A percentile compares a stretch with the other conserved stretches of the same genome.
Conservation (phyloP, 2,329 filamentous ascomycete species). For the Thielaviopsis ethacetica region DNA sequence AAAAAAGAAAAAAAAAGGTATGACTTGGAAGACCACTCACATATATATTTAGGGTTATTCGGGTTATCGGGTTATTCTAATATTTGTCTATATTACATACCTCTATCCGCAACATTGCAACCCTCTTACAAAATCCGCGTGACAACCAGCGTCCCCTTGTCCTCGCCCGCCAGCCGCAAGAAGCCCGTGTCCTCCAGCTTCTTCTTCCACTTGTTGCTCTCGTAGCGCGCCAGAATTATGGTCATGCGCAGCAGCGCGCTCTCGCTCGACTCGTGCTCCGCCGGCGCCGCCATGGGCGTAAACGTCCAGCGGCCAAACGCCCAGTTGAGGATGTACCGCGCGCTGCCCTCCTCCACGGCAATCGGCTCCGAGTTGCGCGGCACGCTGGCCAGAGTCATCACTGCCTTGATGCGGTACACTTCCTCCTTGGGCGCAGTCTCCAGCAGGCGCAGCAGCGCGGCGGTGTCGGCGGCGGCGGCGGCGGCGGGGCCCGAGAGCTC, state of each 20-base stretch:
- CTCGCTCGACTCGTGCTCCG: conserved; percentile 38
- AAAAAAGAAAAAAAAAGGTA: too few species aligned
- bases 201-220: conserved; percentile 64
- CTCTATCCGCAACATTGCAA: neutral
- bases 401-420: conserved; percentile 83
- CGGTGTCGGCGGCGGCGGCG: conserved; percentile 32
- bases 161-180: conserved; percentile 30
- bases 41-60: too few species aligned
- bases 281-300: conserved; percentile 35
- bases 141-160: conserved; percentile 34
- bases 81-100: neutral
- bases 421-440: conserved; percentile 73
- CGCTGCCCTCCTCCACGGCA: conserved; percentile 20
- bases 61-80: neutral
- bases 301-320: conserved; percentile 94
- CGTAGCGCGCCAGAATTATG: conserved; percentile 55
- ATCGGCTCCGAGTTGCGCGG: conserved; percentile 37
- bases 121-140: conserved; percentile 28
- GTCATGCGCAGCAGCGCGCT: conserved; percentile 52
- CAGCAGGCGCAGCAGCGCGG: conserved; percentile 52
- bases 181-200: conserved; percentile 43
- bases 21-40: too few species aligned
- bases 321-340: conserved; percentile 88
- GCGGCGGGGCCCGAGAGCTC: conserved; percentile 32
- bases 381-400: conserved; percentile 30